These are phyloP conservation scores for Akanthomyces uredinophilus DNA, from an alignment of 2,329 filamentous ascomycete species.

Conservation along the genomic window DNA sequence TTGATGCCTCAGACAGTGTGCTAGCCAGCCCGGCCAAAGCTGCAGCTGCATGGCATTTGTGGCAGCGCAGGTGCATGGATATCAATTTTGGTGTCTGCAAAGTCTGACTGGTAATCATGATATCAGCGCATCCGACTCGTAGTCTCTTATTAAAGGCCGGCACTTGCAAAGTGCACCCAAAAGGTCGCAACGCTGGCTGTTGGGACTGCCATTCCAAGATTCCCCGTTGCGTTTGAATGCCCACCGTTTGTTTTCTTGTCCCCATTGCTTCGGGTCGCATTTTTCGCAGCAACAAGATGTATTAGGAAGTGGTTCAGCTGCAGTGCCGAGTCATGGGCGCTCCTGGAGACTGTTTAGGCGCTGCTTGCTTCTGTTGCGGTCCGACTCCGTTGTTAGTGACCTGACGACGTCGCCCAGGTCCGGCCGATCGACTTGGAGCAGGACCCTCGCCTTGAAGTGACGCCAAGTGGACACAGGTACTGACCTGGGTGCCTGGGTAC, in stretches of 20 bases:
- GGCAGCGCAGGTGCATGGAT: not conserved
- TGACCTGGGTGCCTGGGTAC: too few relatives aligned
- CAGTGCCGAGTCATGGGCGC: not conserved
- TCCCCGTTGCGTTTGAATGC: not conserved
- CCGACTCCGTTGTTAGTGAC: not conserved
- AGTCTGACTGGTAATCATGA: not conserved
- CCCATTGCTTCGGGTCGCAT: not conserved
- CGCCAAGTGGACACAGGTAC: conserved; percentile 3
- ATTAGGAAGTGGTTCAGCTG: not conserved
- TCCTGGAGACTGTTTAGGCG: not conserved
- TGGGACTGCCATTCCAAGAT: not conserved
- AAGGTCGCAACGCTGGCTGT: not conserved
- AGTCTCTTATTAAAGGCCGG: not conserved
- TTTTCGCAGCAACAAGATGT: not conserved
- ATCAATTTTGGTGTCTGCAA: not conserved
- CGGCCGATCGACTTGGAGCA: not conserved
- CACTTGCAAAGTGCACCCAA: not conserved
- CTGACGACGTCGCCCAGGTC: not conserved
- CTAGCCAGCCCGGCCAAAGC: not conserved
- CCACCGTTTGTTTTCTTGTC: not conserved
- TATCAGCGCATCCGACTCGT: not conserved
- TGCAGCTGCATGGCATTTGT: not conserved
- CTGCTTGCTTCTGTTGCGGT: not conserved
- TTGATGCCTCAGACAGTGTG: conserved; percentile 1
- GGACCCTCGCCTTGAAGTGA: not conserved